Percentiles rank a stretch among this genome's conserved stretches.
phyloP scores from a whole-genome alignment of 352 stramenopile species.

The Phytopythium helicoides region DNA sequence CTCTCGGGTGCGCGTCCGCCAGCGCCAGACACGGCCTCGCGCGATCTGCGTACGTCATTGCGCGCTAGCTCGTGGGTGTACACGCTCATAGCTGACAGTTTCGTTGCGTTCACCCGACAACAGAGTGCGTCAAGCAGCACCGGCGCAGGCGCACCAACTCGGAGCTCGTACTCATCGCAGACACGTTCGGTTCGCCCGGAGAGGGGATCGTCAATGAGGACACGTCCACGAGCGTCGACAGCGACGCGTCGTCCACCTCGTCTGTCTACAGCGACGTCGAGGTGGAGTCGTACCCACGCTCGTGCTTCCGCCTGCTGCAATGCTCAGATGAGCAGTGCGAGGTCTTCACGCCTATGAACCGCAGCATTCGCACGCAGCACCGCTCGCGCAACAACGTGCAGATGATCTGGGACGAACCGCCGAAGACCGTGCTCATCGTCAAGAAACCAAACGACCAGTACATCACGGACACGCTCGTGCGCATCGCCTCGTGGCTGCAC shows the following conservation, averaged over 20 bases:
- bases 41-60: conserved; percentile 28
- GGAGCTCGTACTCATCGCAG: conserved; percentile 77
- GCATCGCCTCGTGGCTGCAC: conserved; percentile 68
- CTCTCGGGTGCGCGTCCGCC: conserved; percentile 39
- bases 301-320: conserved; percentile 77
- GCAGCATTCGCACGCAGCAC: conserved; percentile 84
- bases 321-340: conserved; percentile 88
- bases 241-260: conserved; percentile 38
- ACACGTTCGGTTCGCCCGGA: conserved; percentile 70
- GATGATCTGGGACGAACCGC: conserved; percentile 85
- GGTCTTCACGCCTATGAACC: conserved; percentile 84
- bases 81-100: no score
- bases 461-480: conserved; percentile 68
- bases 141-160: conserved; percentile 76
- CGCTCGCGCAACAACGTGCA: conserved; percentile 87
- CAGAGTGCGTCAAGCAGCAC: conserved; percentile 50
- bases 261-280: conserved; percentile 39
- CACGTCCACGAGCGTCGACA: conserved; percentile 41
- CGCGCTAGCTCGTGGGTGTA: no score
- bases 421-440: conserved; percentile 80
- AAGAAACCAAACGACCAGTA: conserved; percentile 87
- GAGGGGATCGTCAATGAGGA: conserved; percentile 77
- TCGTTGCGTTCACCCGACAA: conserved; percentile 4
- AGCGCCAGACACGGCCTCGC: conserved; percentile 15
- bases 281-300: conserved; percentile 34